Conservation (phyloP, 2,329 filamentous ascomycete species). For the Calonectria naviculata region DNA sequence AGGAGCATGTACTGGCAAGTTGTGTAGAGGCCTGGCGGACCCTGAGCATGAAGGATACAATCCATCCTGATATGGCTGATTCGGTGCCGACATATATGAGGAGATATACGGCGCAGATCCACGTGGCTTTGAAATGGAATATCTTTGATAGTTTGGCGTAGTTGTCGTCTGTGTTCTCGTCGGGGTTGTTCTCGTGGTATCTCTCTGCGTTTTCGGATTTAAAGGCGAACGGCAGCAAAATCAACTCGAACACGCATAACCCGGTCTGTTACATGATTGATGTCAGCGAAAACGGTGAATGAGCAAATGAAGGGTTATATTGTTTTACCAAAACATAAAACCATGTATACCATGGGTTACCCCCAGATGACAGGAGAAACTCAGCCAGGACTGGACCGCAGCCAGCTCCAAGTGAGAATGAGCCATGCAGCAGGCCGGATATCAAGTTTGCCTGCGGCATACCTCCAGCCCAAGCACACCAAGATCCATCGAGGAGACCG, state of each 20-base stretch:
- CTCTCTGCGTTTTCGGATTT: not conserved
- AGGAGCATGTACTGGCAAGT: conserved; percentile 52
- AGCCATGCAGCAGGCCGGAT: conserved; percentile 11
- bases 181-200: not conserved
- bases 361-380: not conserved
- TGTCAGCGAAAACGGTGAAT: not conserved
- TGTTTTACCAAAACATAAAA: not conserved
- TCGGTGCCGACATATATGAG: conserved; percentile 58
- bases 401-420: not conserved
- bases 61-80: conserved; percentile 56
- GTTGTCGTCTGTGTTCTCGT: not conserved
- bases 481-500: conserved; percentile 55
- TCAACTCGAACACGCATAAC: not conserved
- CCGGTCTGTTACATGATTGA: not conserved
- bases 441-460: conserved; percentile 50
- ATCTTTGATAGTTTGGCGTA: conserved; percentile 32
- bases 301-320: too few species aligned
- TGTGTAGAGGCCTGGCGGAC: conserved; percentile 49
- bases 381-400: not conserved
- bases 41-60: conserved; percentile 57
- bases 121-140: conserved; percentile 48
- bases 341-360: not conserved
- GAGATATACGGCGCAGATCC: conserved; percentile 55
- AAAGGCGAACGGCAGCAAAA: not conserved
- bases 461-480: conserved; percentile 56